Evolutionary conservation across 202 grass and related monocot genomes (phyloP).

Genomic region (Bolboschoenoplectus hybrid): DNA sequence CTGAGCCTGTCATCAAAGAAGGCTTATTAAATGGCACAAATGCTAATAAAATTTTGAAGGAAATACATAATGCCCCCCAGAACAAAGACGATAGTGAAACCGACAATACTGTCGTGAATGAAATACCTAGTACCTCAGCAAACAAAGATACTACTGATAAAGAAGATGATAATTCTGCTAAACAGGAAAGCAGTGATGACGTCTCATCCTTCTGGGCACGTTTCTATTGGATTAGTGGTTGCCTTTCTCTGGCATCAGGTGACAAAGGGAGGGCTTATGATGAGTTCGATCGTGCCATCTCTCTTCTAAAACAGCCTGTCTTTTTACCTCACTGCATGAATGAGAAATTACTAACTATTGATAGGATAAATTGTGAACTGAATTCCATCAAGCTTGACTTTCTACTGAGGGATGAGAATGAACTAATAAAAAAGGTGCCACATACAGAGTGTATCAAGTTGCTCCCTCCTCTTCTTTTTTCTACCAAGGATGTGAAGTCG

Average conservation of each 20-base stretch:
- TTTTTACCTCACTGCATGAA: conserved; percentile 79
- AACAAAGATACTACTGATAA: conserved; percentile 39
- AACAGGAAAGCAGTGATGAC: conserved; percentile 45
- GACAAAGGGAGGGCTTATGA: conserved; percentile 80
- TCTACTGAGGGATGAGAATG: conserved; percentile 78
- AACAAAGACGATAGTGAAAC: not conserved
- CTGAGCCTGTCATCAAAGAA: conserved; percentile 41
- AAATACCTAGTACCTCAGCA: conserved; percentile 36
- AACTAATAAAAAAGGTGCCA: conserved; percentile 77
- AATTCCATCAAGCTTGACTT: conserved; percentile 85
- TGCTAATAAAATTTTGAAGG: conserved; percentile 34
- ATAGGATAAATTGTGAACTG: conserved; percentile 88
- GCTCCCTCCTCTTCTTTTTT: conserved; percentile 86
- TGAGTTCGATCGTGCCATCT: conserved; percentile 71
- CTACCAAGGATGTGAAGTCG: conserved; percentile 63
- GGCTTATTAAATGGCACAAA: conserved; percentile 39
- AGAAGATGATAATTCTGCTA: conserved; percentile 30
- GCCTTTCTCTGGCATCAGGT: conserved; percentile 68
- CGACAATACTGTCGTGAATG: conserved; percentile 17
- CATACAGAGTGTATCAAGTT: conserved; percentile 74
- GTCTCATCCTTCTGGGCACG: conserved; percentile 68
- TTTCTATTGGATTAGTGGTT: conserved; percentile 87
- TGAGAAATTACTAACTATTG: conserved; percentile 69
- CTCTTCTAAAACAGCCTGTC: conserved; percentile 59
- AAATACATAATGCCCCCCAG: conserved; percentile 18